These are phyloP conservation scores for Ganoderma meredithae DNA, from an alignment of 1,284 basidiomycete genomes.

Conservation along the genomic window DNA sequence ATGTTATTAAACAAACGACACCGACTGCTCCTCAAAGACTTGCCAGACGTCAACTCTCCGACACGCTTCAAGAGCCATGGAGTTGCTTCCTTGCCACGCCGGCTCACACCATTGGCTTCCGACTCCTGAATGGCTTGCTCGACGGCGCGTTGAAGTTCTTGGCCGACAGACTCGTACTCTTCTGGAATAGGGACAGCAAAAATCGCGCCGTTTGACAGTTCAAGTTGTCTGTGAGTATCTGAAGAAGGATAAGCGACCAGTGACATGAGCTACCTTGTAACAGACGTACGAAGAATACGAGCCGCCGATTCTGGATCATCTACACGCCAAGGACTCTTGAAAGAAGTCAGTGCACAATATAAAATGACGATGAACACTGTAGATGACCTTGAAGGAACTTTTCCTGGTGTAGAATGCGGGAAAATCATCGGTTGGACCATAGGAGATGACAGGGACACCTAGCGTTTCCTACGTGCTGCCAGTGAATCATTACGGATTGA, in stretches of 20 bases:
- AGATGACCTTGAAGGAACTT: slow-evolving; percentile 81
- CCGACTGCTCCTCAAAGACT: slow-evolving; percentile 77
- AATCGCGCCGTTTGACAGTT: slow-evolving; percentile 76
- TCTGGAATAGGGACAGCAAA: slow-evolving; percentile 93
- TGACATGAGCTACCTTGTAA: not conserved
- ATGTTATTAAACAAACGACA: slow-evolving; percentile 23
- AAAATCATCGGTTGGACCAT: slow-evolving; percentile 80
- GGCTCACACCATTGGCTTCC: slow-evolving; percentile 82
- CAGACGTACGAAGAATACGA: slow-evolving; percentile 69
- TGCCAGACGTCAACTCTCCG: slow-evolving; percentile 80
- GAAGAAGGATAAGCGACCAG: slow-evolving; percentile 5
- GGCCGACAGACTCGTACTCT: slow-evolving; percentile 73
- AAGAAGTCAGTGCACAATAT: slow-evolving; percentile 2
- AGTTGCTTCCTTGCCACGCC: slow-evolving; percentile 90
- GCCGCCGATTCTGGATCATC: slow-evolving; percentile 71
- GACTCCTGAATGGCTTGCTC: slow-evolving; percentile 89
- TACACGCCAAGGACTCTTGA: slow-evolving; percentile 75
- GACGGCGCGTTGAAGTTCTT: slow-evolving; percentile 80
- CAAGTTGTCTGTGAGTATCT: slow-evolving; percentile 71
- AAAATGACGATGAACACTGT: slow-evolving; percentile 3
- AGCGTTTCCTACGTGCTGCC: slow-evolving; percentile 81
- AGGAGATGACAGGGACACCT: slow-evolving; percentile 91
- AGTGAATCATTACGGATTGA: not conserved
- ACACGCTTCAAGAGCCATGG: slow-evolving; percentile 94
- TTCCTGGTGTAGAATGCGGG: slow-evolving; percentile 93